Evolutionary conservation across 2,329 filamentous ascomycete genomes (phyloP), one percentile per base, ranked within the genome.

Genomic region (Cladophialophora exuberans): DNA sequence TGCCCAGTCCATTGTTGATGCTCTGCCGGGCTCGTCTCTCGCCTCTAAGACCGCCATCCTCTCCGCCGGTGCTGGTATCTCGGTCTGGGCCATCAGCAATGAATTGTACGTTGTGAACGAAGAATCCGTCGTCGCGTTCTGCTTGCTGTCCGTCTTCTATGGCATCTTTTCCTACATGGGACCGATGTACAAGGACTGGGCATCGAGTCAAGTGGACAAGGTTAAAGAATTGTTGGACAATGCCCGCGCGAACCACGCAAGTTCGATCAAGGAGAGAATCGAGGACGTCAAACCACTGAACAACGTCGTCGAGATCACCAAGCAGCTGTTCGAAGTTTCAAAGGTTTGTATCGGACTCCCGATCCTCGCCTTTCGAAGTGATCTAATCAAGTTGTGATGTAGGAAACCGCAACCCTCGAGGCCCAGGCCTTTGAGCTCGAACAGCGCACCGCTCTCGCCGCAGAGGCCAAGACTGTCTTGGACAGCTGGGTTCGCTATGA

Each of bases 61-160:
- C 70, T 97, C 93, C 72, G 92, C 90, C 69, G 87, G 88, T 64
- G 90, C 94, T 70, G 93, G 89, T 79, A 78, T 96, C 68, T 92
- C 89, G 70, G 84, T 96, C 75, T 96, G 94, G 73, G 94, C 91
- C 71, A 91, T 99, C 79, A 95, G 89, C 86, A 99, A 96, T 80
- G 94, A 99, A 85, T 91, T 97, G 82, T 97, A 97, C 79, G 91
- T 99, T 74, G 83, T 99, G 79, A 99, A 99, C 81, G 94, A 99
- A 83, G 94, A 99, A 83, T 89, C 92, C 62, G 89, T 99, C 72
- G 89, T 96, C 71, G 89, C 90, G 65, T 84, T 99, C 79, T 94
- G 89, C 76, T 83, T 99, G 69, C 81, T 97, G 72, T 90, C 88
- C 73, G 89, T 97, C 72, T 99, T 96, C 88, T 87, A 82, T 71